Evolutionary conservation across 257 asterid genomes (phyloP).

Genomic region (Lycium ferocissimum): DNA sequence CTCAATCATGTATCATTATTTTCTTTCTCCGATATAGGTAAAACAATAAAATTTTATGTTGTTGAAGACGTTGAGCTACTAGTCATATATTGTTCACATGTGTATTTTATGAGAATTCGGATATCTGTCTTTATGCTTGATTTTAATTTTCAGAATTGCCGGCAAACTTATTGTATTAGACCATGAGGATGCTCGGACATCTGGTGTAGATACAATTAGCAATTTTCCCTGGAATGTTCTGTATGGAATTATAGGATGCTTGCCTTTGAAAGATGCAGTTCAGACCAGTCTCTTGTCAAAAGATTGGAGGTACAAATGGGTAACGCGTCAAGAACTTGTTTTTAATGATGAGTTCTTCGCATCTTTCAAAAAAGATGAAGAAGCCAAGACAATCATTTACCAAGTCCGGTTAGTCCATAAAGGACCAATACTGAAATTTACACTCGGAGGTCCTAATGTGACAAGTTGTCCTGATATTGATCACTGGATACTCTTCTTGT

Average conservation of each 20-base stretch:
- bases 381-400: constrained; percentile 52
- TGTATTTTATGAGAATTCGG: too few relatives aligned
- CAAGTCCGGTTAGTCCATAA: constrained; percentile 53
- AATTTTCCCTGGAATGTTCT: too few relatives aligned
- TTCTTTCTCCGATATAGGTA: not conserved
- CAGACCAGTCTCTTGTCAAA: too few relatives aligned
- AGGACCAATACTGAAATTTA: constrained; percentile 56
- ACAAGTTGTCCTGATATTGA: constrained; percentile 49
- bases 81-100: not conserved
- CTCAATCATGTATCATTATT: not conserved
- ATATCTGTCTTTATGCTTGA: too few relatives aligned
- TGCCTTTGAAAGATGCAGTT: too few relatives aligned
- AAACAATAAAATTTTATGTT: not conserved
- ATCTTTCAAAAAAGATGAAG: constrained; percentile 53
- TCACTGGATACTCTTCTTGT: constrained; percentile 51
- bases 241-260: too few relatives aligned
- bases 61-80: not conserved
- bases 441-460: constrained; percentile 55
- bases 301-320: too few relatives aligned
- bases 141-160: too few relatives aligned
- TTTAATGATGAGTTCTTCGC: constrained; percentile 57
- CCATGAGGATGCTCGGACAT: too few relatives aligned
- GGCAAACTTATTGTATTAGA: too few relatives aligned
- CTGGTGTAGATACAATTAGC: too few relatives aligned
- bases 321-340: too few relatives aligned